phyloP scores from a whole-genome alignment of 495 filamentous ascomycete genomes.

The Podospora pseudocomata region DNA sequence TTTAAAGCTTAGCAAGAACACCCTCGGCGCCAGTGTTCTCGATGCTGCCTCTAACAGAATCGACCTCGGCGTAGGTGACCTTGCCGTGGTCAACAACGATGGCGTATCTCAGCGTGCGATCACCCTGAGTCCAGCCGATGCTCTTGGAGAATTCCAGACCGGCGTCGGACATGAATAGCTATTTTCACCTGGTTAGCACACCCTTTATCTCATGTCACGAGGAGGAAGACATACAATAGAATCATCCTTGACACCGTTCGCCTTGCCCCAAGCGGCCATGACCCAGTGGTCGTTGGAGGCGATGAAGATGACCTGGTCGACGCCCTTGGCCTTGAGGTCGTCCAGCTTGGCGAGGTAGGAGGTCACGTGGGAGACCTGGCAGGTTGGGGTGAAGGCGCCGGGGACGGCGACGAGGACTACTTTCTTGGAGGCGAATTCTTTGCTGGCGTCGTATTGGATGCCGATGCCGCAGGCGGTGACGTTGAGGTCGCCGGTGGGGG shows the following conservation, averaged over 20 bases:
- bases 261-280: conserved; percentile 95
- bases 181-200: background rate
- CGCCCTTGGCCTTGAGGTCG: conserved; percentile 75
- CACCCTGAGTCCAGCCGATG: conserved; percentile 75
- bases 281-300: conserved; percentile 89
- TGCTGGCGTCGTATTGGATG: conserved; percentile 75
- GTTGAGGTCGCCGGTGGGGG: conserved; percentile 60
- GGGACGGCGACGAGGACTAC: conserved; percentile 88
- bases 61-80: conserved; percentile 80
- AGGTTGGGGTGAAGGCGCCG: conserved; percentile 93
- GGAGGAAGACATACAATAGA: conserved; percentile 61
- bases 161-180: conserved; percentile 85
- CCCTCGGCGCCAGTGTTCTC: conserved; percentile 71
- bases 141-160: conserved; percentile 72
- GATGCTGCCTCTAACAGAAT: conserved; percentile 64
- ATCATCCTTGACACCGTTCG: conserved; percentile 75
- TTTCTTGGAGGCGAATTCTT: conserved; percentile 85
- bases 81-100: conserved; percentile 88
- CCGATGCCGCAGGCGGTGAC: conserved; percentile 76
- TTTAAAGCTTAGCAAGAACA: conserved; percentile 64
- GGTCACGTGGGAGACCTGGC: conserved; percentile 81
- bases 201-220: too few species aligned
- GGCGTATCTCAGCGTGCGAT: conserved; percentile 76
- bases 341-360: conserved; percentile 74
- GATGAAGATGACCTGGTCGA: conserved; percentile 80